Evolutionary conservation across 768 basidiomycete genomes (phyloP), one percentile per base, ranked within the genome.

Genomic region (Mycena crocata): DNA sequence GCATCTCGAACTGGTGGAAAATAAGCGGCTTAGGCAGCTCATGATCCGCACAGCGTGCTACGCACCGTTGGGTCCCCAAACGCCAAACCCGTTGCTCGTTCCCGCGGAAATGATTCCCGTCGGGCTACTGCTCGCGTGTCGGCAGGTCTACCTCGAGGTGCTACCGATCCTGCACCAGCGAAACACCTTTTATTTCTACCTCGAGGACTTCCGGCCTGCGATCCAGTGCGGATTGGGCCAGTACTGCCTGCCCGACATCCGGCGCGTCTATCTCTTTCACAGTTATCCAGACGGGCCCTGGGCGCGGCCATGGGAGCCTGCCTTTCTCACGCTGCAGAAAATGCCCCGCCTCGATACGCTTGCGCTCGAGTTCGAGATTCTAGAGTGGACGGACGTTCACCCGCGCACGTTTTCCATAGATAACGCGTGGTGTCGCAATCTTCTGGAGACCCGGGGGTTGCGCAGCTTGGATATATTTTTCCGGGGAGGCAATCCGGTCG

Each of bases 381-480:
- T 48, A 31, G 34, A 49, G 34, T 58, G 45, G 34, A 44, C 45
- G 34, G 45, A 37, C 34, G 32, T 50, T 24, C 58, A 59, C 19
- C 48, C 35, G 26, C 13, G 26, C 6, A 39, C 5, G 10, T 59
- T 59, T 28, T 39, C 35, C 23, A 7, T 50, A 39, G 49, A 60
- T 31, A 51, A 26, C 37, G 35, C 35, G 2, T 60, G 49, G 59
- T 48, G 59, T 13, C 59, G 48, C 14, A 15, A 49, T 39, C 59
- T 51, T 23, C 30, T 60, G 59, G 37, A 35, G 1, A 60, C 51
- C 37, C 35, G 59, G 7, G 15, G 21, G 31, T 19, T 60, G 37
- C 59, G 37, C n/a, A 51, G 6, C 26, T 44, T 60, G 37, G 35
- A 46, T 37, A 58, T 58, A 12, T 58, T 60, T 30, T 60, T 60